Evolutionary conservation across 1,139 yeast genomes (phyloP).

Genomic region (Debaryomyces coudertii): DNA sequence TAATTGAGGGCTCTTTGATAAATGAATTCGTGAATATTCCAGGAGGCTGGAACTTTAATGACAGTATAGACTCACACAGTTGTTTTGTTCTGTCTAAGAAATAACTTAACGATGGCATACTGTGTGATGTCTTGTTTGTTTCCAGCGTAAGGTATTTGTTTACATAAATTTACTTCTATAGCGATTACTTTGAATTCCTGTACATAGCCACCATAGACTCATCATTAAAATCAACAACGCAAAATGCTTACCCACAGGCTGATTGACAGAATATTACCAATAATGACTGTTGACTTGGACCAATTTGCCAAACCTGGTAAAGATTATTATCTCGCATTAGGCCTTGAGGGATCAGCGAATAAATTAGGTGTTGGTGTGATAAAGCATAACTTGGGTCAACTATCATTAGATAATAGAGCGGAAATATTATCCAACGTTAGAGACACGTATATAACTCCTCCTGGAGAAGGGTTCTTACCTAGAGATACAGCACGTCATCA

Average conservation of each 20-base stretch:
- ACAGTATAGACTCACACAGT: conserved; percentile 23
- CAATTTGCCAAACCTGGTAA: conserved; percentile 44
- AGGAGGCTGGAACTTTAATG: conserved; percentile 51
- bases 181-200: conserved; percentile 1
- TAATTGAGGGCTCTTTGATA: conserved; percentile 56
- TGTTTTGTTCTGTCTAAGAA: conserved; percentile 29
- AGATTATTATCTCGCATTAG: conserved; percentile 70
- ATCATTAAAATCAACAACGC: conserved; percentile 1
- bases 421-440: conserved; percentile 82
- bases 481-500: conserved; percentile 97
- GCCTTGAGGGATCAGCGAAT: conserved; percentile 96
- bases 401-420: conserved; percentile 61
- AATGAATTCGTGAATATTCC: conserved; percentile 71
- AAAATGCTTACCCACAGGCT: neutral
- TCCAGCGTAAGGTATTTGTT: neutral
- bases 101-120: conserved; percentile 27
- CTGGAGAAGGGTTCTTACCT: conserved; percentile 97
- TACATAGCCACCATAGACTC: conserved; percentile 1
- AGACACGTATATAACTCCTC: conserved; percentile 94
- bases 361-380: conserved; percentile 93
- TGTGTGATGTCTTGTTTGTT: neutral
- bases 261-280: neutral
- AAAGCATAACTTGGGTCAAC: conserved; percentile 62
- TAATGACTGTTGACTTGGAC: conserved; percentile 43
- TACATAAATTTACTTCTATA: neutral